A percentile compares a stretch with the other conserved stretches of the same genome.
These are phyloP conservation scores for Boletus pseudopeckii DNA, from an alignment of 768 basidiomycete genomes.

Conservation along the genomic window DNA sequence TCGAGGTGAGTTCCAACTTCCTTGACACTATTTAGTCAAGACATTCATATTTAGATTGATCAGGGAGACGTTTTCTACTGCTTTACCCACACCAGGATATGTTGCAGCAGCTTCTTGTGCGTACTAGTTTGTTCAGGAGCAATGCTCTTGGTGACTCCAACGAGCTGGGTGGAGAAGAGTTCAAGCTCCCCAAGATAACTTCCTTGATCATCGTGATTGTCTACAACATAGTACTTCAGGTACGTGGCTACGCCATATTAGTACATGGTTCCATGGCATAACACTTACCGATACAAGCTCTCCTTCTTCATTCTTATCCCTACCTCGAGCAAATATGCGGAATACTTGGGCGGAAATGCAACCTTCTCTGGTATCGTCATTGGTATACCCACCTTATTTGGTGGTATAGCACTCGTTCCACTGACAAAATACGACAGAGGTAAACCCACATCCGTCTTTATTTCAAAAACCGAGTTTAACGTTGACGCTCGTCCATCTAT, in stretches of 20 bases:
- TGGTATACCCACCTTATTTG: conserved; percentile 63
- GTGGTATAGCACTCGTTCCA: conserved; percentile 56
- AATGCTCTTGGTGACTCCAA: conserved; percentile 9
- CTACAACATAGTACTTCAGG: conserved; percentile 46
- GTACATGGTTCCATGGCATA: not conserved
- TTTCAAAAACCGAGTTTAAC: not conserved
- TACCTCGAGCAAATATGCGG: conserved; percentile 60
- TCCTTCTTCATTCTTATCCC: conserved; percentile 71
- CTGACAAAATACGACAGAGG: conserved; percentile 56
- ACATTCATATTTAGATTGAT: not conserved
- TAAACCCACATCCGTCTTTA: conserved; percentile 16
- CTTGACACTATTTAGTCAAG: not conserved
- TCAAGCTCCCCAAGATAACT: conserved; percentile 45
- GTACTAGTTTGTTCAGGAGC: not conserved
- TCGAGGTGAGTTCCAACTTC: not conserved
- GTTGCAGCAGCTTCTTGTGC: conserved; percentile 4
- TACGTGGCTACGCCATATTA: conserved; percentile 14
- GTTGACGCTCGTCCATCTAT: not conserved
- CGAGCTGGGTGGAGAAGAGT: conserved; percentile 31
- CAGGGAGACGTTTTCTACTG: not conserved
- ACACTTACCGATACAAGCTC: conserved; percentile 36
- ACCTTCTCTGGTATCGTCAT: conserved; percentile 66
- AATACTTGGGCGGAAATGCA: conserved; percentile 60
- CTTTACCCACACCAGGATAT: not conserved
- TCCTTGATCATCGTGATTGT: conserved; percentile 45